Conservation (phyloP, 179 eudicot species). For the Sideroxylon spinosum region DNA sequence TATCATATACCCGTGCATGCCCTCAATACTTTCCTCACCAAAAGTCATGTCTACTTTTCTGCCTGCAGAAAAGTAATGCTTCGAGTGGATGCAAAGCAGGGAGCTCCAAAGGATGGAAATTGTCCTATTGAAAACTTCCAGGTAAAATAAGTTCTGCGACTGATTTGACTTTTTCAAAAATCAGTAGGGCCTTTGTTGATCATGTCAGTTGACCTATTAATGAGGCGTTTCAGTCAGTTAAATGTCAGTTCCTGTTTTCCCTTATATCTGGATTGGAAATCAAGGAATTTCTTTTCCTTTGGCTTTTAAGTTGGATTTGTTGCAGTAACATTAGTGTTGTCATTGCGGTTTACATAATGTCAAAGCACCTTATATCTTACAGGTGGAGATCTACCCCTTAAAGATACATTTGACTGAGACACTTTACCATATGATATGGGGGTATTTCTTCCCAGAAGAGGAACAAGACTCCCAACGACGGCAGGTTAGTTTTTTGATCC, state of each 20-base stretch:
- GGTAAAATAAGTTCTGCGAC: conserved; percentile 31
- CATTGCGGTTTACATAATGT: conserved; percentile 6
- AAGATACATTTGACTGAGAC: conserved; percentile 94
- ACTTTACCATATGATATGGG: conserved; percentile 96
- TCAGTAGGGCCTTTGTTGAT: not conserved
- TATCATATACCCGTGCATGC: conserved; percentile 3
- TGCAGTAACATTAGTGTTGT: not conserved
- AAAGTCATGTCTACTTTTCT: not conserved
- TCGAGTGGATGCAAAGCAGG: conserved; percentile 96
- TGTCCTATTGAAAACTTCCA: conserved; percentile 86
- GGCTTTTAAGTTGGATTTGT: conserved; percentile 10
- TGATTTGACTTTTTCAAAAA: not conserved
- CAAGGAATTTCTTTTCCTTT: not conserved
- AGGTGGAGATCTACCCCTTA: conserved; percentile 97
- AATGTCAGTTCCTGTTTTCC: no score
- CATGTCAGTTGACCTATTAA: not conserved
- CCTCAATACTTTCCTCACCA: conserved; percentile 13
- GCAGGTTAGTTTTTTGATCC: conserved; percentile 51
- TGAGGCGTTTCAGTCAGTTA: not conserved
- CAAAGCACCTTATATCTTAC: conserved; percentile 19
- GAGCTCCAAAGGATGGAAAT: conserved; percentile 93
- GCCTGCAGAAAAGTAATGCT: conserved; percentile 92
- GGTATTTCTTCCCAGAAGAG: conserved; percentile 95
- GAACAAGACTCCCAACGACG: conserved; percentile 98
- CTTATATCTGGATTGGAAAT: no score